These are phyloP conservation scores for Xerocomus potaroensis DNA, from an alignment of 768 basidiomycete genomes.

Conservation along the genomic window DNA sequence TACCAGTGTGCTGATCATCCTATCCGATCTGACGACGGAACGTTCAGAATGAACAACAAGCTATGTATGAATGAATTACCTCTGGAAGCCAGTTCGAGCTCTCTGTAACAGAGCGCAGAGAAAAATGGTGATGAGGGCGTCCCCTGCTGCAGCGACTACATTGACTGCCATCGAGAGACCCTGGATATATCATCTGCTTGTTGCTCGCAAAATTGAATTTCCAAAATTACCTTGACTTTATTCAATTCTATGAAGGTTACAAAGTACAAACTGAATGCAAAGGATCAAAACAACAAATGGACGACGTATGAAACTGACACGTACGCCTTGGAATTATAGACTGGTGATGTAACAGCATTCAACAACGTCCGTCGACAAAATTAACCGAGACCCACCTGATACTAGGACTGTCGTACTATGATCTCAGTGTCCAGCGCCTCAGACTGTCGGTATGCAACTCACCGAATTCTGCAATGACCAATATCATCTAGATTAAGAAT, in stretches of 20 bases:
- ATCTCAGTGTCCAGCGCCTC: constrained; percentile 5
- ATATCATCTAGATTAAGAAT: constrained; percentile 13
- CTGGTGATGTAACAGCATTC: constrained; percentile 25
- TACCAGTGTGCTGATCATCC: constrained; percentile 47
- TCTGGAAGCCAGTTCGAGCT: constrained; percentile 52
- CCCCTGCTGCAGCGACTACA: constrained; percentile 47
- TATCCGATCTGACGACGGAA: constrained; percentile 38
- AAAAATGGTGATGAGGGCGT: constrained; percentile 47
- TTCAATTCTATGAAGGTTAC: constrained; percentile 45
- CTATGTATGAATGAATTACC: constrained; percentile 15
- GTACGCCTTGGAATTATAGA: constrained; percentile 35
- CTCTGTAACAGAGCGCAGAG: constrained; percentile 45
- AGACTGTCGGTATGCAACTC: neutral
- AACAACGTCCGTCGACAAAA: constrained; percentile 4
- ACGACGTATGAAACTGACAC: constrained; percentile 12
- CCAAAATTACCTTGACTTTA: constrained; percentile 38
- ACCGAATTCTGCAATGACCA: constrained; percentile 44
- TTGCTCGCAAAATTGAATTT: neutral
- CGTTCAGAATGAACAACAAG: neutral
- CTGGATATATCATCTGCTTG: constrained; percentile 6
- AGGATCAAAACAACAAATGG: neutral
- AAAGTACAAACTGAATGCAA: constrained; percentile 34
- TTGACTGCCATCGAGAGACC: constrained; percentile 52
- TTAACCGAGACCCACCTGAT: constrained; percentile 28
- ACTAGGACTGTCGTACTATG: constrained; percentile 25